phyloP scores from a whole-genome alignment of 163 green algal species.

The Coccomyxa subellipsoidea region DNA sequence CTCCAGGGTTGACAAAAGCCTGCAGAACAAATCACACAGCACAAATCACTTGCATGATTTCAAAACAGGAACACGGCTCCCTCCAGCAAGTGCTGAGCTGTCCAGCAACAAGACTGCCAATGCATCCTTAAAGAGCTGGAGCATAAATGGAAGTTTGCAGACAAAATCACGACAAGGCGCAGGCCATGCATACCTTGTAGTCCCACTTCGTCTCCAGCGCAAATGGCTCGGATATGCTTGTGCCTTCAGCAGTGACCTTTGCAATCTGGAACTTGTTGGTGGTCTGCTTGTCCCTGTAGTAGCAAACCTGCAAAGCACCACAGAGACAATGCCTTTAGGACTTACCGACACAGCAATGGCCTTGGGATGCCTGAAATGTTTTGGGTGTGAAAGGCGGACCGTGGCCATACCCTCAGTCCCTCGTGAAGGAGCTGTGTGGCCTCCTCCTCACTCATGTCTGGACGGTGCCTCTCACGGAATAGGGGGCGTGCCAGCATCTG shows the following conservation, averaged over 20 bases:
- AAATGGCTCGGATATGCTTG: constrained; percentile 88
- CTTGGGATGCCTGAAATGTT: too few relatives aligned
- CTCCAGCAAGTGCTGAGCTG: too few relatives aligned
- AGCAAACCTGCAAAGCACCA: constrained; percentile 66
- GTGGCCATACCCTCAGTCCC: constrained; percentile 60
- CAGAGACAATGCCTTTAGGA: too few relatives aligned
- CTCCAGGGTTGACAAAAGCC: constrained; percentile 44
- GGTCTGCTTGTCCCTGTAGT: constrained; percentile 93
- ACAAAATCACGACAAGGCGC: too few relatives aligned
- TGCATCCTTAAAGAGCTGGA: background rate
- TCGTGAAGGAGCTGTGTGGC: constrained; percentile 82
- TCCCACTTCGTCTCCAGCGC: constrained; percentile 87
- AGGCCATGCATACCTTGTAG: constrained; percentile 61
- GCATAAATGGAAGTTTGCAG: too few relatives aligned
- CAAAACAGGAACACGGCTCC: too few relatives aligned
- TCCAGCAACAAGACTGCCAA: background rate
- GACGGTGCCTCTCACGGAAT: constrained; percentile 82
- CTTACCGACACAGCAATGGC: too few relatives aligned
- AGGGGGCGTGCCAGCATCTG: constrained; percentile 89
- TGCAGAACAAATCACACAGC: constrained; percentile 19
- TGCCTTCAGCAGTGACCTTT: constrained; percentile 67
- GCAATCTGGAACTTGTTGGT: constrained; percentile 98
- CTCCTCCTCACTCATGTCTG: constrained; percentile 93
- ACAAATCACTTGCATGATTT: too few relatives aligned
- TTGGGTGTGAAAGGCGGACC: too few relatives aligned